These are phyloP conservation scores for Metahyphopichia silvanorum DNA, from an alignment of 805 yeast genomes.

Conservation along the genomic window DNA sequence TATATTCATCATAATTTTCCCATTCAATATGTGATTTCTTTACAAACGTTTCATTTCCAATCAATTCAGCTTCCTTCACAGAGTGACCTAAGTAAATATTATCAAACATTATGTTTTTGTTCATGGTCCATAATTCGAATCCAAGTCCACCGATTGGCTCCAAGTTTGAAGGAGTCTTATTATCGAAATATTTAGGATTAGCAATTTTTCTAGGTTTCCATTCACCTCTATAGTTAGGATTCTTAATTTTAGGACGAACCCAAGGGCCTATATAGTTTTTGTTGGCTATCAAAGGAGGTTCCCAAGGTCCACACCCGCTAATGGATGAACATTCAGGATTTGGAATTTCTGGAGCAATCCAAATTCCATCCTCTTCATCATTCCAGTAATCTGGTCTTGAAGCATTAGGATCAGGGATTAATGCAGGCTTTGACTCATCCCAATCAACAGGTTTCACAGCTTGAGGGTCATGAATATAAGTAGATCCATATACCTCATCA, in stretches of 20 bases:
- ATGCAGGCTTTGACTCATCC: constrained; percentile 62
- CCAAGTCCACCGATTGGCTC: constrained; percentile 78
- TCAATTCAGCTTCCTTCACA: constrained; percentile 74
- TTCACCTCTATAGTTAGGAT: constrained; percentile 76
- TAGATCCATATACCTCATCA: constrained; percentile 67
- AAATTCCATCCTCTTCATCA: constrained; percentile 85
- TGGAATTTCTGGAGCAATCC: constrained; percentile 66
- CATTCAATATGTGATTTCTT: constrained; percentile 54
- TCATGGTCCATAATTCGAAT: constrained; percentile 88
- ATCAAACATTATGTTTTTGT: constrained; percentile 69
- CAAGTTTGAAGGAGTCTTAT: constrained; percentile 53
- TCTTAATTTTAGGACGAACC: constrained; percentile 62
- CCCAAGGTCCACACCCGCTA: constrained; percentile 81
- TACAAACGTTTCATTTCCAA: constrained; percentile 74
- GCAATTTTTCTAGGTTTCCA: constrained; percentile 68
- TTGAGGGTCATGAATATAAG: constrained; percentile 60
- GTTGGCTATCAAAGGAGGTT: constrained; percentile 61
- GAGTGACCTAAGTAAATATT: constrained; percentile 85
- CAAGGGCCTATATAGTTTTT: constrained; percentile 77
- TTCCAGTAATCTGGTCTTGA: constrained; percentile 78
- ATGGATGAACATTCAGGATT: constrained; percentile 70
- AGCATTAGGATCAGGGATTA: constrained; percentile 66
- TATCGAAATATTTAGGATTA: constrained; percentile 70
- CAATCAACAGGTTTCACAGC: constrained; percentile 73
- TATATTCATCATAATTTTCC: constrained; percentile 33